Evolutionary conservation across 257 asterid species (phyloP).

Genomic region (Plantago ovata): DNA sequence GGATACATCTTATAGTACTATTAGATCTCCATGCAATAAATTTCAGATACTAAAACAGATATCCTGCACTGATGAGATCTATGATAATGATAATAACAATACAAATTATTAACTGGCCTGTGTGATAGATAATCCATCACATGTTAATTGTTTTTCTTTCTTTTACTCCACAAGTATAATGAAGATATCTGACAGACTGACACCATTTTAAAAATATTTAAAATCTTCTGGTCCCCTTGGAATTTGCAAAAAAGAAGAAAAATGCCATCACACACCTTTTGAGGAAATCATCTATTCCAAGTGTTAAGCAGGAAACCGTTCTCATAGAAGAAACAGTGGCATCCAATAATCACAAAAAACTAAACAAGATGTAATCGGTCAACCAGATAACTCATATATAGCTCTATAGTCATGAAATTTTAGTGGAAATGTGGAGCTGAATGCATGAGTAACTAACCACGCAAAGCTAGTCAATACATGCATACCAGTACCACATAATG

Average conservation of each 20-base stretch:
- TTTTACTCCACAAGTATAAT: not conserved
- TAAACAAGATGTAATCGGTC: not conserved
- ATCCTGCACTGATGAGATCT: not conserved
- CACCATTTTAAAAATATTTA: not conserved
- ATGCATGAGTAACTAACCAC: slow-evolving; percentile 13
- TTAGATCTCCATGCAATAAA: not conserved
- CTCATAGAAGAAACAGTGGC: not conserved
- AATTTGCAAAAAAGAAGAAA: too few species aligned
- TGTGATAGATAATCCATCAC: not conserved
- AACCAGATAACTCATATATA: slow-evolving; percentile 12
- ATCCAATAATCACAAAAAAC: not conserved
- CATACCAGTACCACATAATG: not conserved
- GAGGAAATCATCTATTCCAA: not conserved
- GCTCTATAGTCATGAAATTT: slow-evolving; percentile 4
- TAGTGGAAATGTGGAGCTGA: not conserved
- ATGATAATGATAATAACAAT: not conserved
- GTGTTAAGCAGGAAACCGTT: not conserved
- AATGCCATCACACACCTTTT: not conserved
- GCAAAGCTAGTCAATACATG: slow-evolving; percentile 4
- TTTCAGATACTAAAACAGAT: not conserved
- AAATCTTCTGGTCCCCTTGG: too few species aligned
- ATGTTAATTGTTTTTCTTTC: not conserved
- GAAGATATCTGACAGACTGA: not conserved
- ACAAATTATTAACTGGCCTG: not conserved
- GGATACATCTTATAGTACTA: not conserved